Base-by-base conservation (phyloP, 768 basidiomycete genomes). In the Boletus pseudo-olivaceus region DNA sequence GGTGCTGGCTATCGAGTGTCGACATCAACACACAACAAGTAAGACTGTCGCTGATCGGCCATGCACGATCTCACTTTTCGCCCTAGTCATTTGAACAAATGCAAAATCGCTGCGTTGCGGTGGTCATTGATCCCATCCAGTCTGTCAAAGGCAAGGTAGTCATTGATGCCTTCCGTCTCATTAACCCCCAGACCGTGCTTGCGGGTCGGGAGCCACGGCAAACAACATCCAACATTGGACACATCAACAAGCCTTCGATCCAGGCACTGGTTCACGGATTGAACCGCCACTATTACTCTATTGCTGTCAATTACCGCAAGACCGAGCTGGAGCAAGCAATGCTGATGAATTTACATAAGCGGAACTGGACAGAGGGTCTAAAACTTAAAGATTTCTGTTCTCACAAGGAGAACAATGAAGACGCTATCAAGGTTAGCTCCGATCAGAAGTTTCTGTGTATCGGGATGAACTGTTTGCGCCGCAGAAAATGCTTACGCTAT, bases 1-100 rank as follows among this genome's bases (percentile, higher is more conserved):
- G 97, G 5, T 99, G 97, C 71, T 99, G 97, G 97, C 77, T 99
- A 38, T 98, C 95, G 43, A 94, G 93, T 63, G 96, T 98, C 20
- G 97, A 99, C 75, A 94, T 98, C 68, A 97, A 98, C 73, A 99
- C 97, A 5, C 97, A 99, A 67, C 97, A 98, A 78, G 95, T 88
- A 51, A 46, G 27, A 52, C 35, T 58, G 26, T 37, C 43, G 39
- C 20, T 19, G 46, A 45, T 47, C 30, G 27, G 29, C 37, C 29
- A 23, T 43, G 55, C 53, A 47, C 41, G 20, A 41, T 40, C 59
- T 68, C 53, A 68, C 56, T 11, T 39, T 45, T 34, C 23, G 46
- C 37, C 43, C 37, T 59, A 99, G 94, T 98, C 95, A 5, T 99
- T 99, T 70, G 97, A 99, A 74, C 88, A 87, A 57, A 85, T 98